Base-by-base conservation (phyloP, 1,139 yeast species). In the Protomyces gravidus region DNA sequence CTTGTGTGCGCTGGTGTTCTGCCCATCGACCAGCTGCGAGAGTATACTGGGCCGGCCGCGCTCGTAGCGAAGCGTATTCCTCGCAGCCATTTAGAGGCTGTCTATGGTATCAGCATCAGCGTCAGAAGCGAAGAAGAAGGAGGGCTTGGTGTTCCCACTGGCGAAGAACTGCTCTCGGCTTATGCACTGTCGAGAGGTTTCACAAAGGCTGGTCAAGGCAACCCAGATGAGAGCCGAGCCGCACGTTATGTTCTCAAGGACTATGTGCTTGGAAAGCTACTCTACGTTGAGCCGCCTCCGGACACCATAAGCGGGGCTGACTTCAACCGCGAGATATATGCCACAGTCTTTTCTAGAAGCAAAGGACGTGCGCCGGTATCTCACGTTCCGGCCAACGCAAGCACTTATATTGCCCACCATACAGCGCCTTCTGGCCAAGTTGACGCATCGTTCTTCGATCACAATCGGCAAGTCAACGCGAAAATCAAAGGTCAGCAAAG, bases 181-280 rank as follows among this genome's bases (percentile, higher is more conserved):
- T 94, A 92, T 71, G 98, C 97, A 4, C 80, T 95, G 74, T 95
- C 97, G 1, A 82, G 98, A 73, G 98, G 98, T 67, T 92, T 83
- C 71, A 90, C 89, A 95, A 67, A 75, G 47, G 87, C 97, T 0
- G 97, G 92, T 72, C 96, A 96, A 68, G 89, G 86, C 69, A 83
- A 90, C 66, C 97, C 98, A 3, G 99, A 94, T 77, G 95, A 90
- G 72, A 84, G 96, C 50, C 80, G 98, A 72, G 97, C 98, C 17
- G 85, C 97, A 30, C 80, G 99, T 71, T 87, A 88, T 66, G 82
- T 94, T 62, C 78, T 94, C 69, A 94, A 94, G 74, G 99, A 94
- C 73, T 92, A 89, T 68, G 97, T 94, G 45, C 88, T 82, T 70
- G 98, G 97, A 65, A 90, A 89, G 71, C 77, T 94, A 62, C 76